phyloP scores from a whole-genome alignment of 768 basidiomycete species.

The Collybiopsis luxurians region DNA sequence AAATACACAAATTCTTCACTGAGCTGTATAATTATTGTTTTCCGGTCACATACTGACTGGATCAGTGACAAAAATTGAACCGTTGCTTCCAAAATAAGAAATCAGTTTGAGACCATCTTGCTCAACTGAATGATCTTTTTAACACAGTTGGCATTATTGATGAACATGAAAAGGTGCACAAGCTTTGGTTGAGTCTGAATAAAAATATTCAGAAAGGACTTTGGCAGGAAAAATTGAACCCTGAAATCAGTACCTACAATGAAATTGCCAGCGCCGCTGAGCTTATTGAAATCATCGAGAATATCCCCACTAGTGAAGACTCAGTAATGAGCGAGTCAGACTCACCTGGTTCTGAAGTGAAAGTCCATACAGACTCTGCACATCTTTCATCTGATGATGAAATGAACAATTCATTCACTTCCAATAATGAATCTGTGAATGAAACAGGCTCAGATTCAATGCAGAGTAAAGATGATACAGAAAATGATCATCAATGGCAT shows the following conservation, averaged over 20 bases:
- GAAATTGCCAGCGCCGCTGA: slow-evolving; percentile 23
- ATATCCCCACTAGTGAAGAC: not conserved
- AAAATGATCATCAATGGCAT: not conserved
- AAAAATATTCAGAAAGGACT: slow-evolving; percentile 24
- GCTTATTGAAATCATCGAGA: slow-evolving; percentile 21
- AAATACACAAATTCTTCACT: not conserved
- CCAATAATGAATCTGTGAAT: too few species aligned
- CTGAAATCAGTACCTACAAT: slow-evolving; percentile 21
- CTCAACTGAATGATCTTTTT: slow-evolving; percentile 19
- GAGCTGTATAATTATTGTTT: slow-evolving; percentile 4
- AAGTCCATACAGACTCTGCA: too few species aligned
- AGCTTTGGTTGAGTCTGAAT: slow-evolving; percentile 6
- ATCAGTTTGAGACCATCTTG: slow-evolving; percentile 26
- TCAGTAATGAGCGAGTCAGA: not conserved
- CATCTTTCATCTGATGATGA: too few species aligned
- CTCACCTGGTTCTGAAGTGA: not conserved
- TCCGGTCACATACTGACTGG: slow-evolving; percentile 22
- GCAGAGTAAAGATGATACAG: too few species aligned
- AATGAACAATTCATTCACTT: too few species aligned
- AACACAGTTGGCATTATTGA: not conserved
- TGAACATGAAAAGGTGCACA: slow-evolving; percentile 5
- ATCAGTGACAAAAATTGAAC: slow-evolving; percentile 8
- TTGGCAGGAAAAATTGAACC: slow-evolving; percentile 21
- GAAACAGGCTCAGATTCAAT: too few species aligned
- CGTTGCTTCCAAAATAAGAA: slow-evolving; percentile 15